phyloP scores from a whole-genome alignment of 2,329 filamentous ascomycete species.

The Aspergillus sp. region DNA sequence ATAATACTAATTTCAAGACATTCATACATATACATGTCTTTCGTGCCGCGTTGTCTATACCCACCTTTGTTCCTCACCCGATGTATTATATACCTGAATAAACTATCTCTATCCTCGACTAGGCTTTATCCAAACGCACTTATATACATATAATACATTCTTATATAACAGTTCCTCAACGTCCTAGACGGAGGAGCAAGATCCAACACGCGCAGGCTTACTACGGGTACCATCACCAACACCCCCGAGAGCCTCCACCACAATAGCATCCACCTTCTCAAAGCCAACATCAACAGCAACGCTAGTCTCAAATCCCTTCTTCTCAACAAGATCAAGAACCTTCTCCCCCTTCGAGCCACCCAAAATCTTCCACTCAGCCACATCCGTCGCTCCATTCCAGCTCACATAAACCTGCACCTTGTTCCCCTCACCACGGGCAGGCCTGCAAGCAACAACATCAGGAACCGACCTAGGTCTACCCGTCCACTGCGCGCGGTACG shows the following conservation, averaged over 20 bases:
- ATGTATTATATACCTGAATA: conserved; percentile 2
- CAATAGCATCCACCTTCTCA: conserved; percentile 5
- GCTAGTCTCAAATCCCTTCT: conserved; percentile 12
- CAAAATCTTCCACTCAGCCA: neutral
- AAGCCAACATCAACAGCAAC: neutral
- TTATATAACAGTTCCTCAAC: too few relatives aligned
- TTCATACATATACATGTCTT: neutral
- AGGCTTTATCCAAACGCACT: too few relatives aligned
- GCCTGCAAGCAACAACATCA: neutral
- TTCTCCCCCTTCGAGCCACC: neutral
- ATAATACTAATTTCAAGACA: conserved; percentile 12
- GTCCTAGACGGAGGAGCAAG: neutral
- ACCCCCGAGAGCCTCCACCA: conserved; percentile 22
- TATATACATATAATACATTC: too few relatives aligned
- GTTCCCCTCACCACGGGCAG: neutral
- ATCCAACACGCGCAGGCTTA: neutral
- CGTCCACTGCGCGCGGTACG: conserved; percentile 23
- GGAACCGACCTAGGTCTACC: conserved; percentile 15
- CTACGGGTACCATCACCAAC: conserved; percentile 13
- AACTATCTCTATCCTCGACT: neutral
- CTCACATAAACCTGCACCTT: conserved; percentile 3
- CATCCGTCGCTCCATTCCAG: conserved; percentile 8
- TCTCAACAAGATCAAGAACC: neutral
- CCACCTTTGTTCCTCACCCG: neutral
- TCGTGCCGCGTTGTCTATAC: neutral